Evolutionary conservation across 371 early-diverging fungal genomes (phyloP), one percentile per base, ranked within the genome.

Genomic region (Syncephalis plumigaleata): DNA sequence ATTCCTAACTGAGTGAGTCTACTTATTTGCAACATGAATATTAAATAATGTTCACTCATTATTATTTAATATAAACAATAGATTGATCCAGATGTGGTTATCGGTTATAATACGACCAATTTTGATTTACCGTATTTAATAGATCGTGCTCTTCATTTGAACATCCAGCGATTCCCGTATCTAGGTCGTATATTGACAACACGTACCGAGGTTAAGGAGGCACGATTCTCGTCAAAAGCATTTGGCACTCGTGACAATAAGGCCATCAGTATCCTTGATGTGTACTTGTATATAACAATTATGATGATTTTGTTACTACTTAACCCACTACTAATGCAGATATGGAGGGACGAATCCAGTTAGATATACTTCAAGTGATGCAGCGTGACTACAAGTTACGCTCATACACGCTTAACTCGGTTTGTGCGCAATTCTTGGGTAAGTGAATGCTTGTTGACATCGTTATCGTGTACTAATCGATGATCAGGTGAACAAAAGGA

Each of bases 41-140:
- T 5, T 40, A 21, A n/a, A 40, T 21, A 21, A 40, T 40, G 18
- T 21, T 7, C 15, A 21, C 16, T 40, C 40, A 8, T 1, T 47
- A 42, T 13, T 50, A n/a, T 31, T n/a, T 20, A 17, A 17, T 39
- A 37, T 36, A 3, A 31, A 26, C 17, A 55, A 36, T 53, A 73
- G 56, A 70, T 76, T n/a, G 97, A 99, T 60, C 98, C 99, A 0
- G 99, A 99, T 70, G 77, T 99, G 9, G 68, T 99, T 37, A 90
- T 91, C 31, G 99, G 99, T n/a, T 99, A 98, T 55, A 99, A 99
- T 65, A 93, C 86, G 21, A 79, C 80, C 58, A 89, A 93, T 56
- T 99, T 99, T 64, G 99, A 99, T 76, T 84, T 98, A 42, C 95
- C 97, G 0, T 99, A 98, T 58, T 63, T 99, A 42, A 57, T 99